Conservation (phyloP, 1,284 basidiomycete species). For the Calocybe gambosa region DNA sequence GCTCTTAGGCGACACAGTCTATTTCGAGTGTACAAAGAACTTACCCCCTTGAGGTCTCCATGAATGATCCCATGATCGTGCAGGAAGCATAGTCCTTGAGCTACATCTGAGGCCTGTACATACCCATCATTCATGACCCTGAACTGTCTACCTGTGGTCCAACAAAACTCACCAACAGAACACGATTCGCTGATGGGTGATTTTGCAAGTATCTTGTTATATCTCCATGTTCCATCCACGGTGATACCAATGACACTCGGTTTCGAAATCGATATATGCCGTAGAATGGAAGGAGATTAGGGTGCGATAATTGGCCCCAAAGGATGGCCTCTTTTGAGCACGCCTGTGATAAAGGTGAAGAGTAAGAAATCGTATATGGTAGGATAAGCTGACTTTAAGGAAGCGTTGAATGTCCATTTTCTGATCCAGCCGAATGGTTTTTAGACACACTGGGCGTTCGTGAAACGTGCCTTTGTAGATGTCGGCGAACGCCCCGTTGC, state of each 20-base stretch:
- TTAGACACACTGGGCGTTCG: slow-evolving; percentile 1
- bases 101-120: slow-evolving; percentile 17
- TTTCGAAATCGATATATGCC: slow-evolving; percentile 15
- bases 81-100: slow-evolving; percentile 16
- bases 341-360: background rate
- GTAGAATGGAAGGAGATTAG: slow-evolving; percentile 20
- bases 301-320: slow-evolving; percentile 18
- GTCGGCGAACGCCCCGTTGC: background rate
- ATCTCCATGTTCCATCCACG: slow-evolving; percentile 19
- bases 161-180: slow-evolving; percentile 1
- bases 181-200: background rate
- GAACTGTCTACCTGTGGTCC: too few relatives aligned
- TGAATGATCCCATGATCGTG: slow-evolving; percentile 12
- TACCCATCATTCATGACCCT: too few relatives aligned
- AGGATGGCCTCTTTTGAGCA: slow-evolving; percentile 8
- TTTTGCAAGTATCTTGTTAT: slow-evolving; percentile 14
- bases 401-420: background rate
- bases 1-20: too few relatives aligned
- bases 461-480: background rate
- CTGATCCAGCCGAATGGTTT: slow-evolving; percentile 1
- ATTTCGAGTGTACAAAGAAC: too few relatives aligned
- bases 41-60: slow-evolving; percentile 18
- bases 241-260: slow-evolving; percentile 16
- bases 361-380: too few relatives aligned
- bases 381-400: too few relatives aligned